phyloP scores from a whole-genome alignment of 306 rosid genomes.

The Calophaca sinica region DNA sequence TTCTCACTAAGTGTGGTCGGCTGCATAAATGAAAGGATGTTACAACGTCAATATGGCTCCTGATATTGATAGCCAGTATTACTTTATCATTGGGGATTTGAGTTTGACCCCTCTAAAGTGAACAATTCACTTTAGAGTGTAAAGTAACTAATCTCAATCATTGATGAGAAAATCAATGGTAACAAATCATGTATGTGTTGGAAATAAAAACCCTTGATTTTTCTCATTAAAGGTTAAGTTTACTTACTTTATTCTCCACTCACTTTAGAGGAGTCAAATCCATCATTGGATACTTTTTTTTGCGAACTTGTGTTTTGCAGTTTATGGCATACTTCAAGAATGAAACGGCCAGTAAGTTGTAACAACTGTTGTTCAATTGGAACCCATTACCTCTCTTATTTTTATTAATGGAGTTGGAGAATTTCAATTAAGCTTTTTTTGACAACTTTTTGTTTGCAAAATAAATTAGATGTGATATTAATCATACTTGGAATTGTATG shows the following conservation, averaged over 20 bases:
- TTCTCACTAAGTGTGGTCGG: background rate
- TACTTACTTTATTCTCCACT: no score
- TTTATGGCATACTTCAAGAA: constrained; percentile 23
- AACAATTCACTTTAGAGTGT: no score
- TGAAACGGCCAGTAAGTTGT: background rate
- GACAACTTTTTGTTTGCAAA: constrained; percentile 13
- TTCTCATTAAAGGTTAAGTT: no score
- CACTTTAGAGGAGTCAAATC: no score
- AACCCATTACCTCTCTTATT: constrained; percentile 3
- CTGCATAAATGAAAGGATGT: background rate
- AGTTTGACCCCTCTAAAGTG: no score
- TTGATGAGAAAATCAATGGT: no score
- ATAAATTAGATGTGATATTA: constrained; percentile 20
- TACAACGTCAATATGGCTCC: constrained; percentile 15
- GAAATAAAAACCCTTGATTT: no score
- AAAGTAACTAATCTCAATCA: no score
- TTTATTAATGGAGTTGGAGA: constrained; percentile 1
- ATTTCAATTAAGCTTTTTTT: constrained; percentile 19
- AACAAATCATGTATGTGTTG: no score
- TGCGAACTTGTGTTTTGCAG: constrained; percentile 16
- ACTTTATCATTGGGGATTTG: background rate
- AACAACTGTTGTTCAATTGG: constrained; percentile 30
- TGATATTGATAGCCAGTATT: background rate
- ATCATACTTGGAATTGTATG: constrained; percentile 15
- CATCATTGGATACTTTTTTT: background rate